Evolutionary conservation across 225 moss, liverwort and hornwort species (phyloP), one percentile per base, ranked within the genome.

Genomic region (Sphagnum contortum): DNA sequence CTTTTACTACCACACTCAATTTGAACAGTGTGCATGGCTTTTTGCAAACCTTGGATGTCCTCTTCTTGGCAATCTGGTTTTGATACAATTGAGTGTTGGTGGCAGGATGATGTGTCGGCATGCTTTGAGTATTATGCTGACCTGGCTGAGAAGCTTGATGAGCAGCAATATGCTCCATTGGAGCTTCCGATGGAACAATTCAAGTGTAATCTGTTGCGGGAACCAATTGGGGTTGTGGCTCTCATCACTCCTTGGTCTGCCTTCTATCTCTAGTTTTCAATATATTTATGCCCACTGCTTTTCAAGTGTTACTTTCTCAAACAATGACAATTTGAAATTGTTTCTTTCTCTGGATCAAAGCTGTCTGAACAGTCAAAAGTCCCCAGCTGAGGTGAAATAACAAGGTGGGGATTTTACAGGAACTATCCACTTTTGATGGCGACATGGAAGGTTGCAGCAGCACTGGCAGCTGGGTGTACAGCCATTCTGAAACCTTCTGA

Each of bases 81-180:
- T 65, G 64, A 50, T 6, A 7, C 14, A 50, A 14, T 9, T 12
- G 29, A 50, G 10, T 65, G 53, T 8, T 80, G 52, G 11, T 78
- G 12, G 57, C 70, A 95, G 95, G 98, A 98, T 80, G 93, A 98
- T 82, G 98, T 98, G 49, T 81, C 98, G 65, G 93, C 89, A 52
- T 98, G 98, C 76, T 98, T 98, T 66, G 93, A 98, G 66, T 98
- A 98, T 65, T 93, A 91, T 73, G 98, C 93, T 3, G 98, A 85
- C 77, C 73, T 93, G 70, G 98, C 93, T 9, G 98, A 98, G 82
- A 87, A 79, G 68, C 79, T 98, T 29, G 98, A 98, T 71, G 87
- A 84, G 59, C 82, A 76, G 53, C 91, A 90, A 70, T 74, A 87
- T 70, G 64, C 82, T 50, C 81, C 89, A 63, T 2, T 93, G 67